Conservation (phyloP, 441 rosid species). For the Populus tomentosa region DNA sequence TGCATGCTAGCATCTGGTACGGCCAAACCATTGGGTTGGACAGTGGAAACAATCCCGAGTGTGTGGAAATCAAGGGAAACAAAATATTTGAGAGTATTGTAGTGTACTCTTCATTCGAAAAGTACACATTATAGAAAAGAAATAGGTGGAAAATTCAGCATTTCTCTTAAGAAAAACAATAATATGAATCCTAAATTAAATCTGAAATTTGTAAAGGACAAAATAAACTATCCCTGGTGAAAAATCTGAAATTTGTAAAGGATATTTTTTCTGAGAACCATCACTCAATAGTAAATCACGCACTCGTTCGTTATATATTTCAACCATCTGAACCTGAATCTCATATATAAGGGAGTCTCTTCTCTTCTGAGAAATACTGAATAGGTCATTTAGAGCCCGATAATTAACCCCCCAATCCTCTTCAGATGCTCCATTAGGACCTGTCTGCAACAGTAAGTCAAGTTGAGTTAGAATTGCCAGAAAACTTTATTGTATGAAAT, state of each 20-base stretch:
- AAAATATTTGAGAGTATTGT: conserved; percentile 8
- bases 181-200: neutral
- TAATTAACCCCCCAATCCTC: conserved; percentile 97
- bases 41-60: conserved; percentile 80
- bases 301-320: conserved; percentile 48
- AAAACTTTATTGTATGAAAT: neutral
- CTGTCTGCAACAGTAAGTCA: conserved; percentile 47
- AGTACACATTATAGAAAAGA: neutral
- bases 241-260: conserved; percentile 23
- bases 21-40: conserved; percentile 82
- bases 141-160: neutral
- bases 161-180: too few species aligned
- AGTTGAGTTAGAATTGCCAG: neutral
- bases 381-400: conserved; percentile 89
- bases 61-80: conserved; percentile 77
- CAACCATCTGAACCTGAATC: conserved; percentile 66
- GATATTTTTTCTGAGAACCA: conserved; percentile 79
- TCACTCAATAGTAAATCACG: conserved; percentile 70
- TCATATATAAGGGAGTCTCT: conserved; percentile 51
- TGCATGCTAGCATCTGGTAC: conserved; percentile 97
- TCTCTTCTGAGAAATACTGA: conserved; percentile 64
- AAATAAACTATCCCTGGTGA: neutral
- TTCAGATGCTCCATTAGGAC: conserved; percentile 66
- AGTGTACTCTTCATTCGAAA: conserved; percentile 1
- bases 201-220: neutral